Evolutionary conservation across 2,329 filamentous ascomycete species (phyloP), one percentile per base, ranked within the genome.

Genomic region (Neofusicoccum cordaticola): DNA sequence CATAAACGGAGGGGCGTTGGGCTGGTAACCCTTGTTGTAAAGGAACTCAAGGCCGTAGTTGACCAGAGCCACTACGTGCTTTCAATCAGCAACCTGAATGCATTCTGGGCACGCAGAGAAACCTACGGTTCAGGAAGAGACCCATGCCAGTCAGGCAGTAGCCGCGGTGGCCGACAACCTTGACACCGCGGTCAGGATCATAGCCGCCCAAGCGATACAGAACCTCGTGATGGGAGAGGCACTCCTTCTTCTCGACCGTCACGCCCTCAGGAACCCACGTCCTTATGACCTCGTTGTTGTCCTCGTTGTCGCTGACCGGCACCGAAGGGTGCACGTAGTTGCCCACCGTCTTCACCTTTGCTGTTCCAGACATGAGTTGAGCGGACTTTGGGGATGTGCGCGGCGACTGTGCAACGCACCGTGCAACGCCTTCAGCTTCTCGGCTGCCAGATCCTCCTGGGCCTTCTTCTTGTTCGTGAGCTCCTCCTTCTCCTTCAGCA

Each of bases 1-100:
- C 83, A 99, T 96, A 74, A 92, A 93, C 1, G 93, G 93, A 1
- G 94, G 74, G 65, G 74, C 72, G 69, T 94, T 87, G 7, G 91
- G 89, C 35, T 85, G 92, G 79, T 93, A 96, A 64, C 90, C 93
- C 78, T 89, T 90, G 71, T 86, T 83, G 77, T 87, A 87, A 63
- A 98, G 87, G 77, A 96, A 98, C 73, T 96, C 90, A 53, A 97
- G 83, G 62, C 93, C 94, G 75, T 98, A 99, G 81, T 97, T 97
- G 79, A 97, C 89, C 60, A 99, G 85, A 1, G 95, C 95, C 75
- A 95, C 63, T 65, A 47, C 31, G 27, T 37, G 11, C 22, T 7
- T 13, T 19, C 6, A 15, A 22, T 63, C n/a, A 62, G 42, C 9
- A 27, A n/a, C 34, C 13, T 13, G 3, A n/a, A 6, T 22, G 11